Evolutionary conservation across 2,329 filamentous ascomycete species (phyloP), one percentile per base, ranked within the genome.

Genomic region (Pseudodiploospora longispora): DNA sequence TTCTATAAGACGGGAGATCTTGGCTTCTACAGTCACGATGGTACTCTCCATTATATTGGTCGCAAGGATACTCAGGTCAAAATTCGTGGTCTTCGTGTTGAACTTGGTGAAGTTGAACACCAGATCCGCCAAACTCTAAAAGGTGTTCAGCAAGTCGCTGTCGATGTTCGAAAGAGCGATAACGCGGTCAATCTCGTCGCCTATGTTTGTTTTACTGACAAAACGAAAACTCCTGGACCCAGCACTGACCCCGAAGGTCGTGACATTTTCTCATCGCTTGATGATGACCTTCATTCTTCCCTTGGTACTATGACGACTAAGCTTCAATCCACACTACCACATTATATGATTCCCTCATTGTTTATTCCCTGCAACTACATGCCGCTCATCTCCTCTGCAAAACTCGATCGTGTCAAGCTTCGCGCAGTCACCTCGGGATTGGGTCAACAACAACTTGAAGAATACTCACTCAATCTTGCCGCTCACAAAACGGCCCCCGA

Each of bases 11-110:
- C 32, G 9, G 32, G 32, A 9, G 41, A 36, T 27, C 39, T 41
- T n/a, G 29, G 46, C 9, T 28, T 35, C 3, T 39, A 40, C 30
- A 40, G 47, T 6, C 48, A 50, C 9, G 36, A 48, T 34, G 35
- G 32, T 12, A 9, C 32, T 12, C 8, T 34, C 12, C 9, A 34
- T 2, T 34, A 9, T 9, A 34, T 34, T 34, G 32, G 32, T 12
- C 32, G 32, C 9, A 34, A 34, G 12, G 32, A 34, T 34, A 34
- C 12, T 9, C 32, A 34, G 32, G 32, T 34, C 2, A 34, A 34
- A 34, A 9, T 34, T 9, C 12, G 12, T 34, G 32, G 32, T 12
- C 32, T 9, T 9, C 32, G 32, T 9, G 12, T 34, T 12, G 32
- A 34, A 34, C 32, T 34, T 9, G 32, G 32, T 9, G 32, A 34